phyloP scores from a whole-genome alignment of 129 eudicot genomes.

The Lactuca sativa region DNA sequence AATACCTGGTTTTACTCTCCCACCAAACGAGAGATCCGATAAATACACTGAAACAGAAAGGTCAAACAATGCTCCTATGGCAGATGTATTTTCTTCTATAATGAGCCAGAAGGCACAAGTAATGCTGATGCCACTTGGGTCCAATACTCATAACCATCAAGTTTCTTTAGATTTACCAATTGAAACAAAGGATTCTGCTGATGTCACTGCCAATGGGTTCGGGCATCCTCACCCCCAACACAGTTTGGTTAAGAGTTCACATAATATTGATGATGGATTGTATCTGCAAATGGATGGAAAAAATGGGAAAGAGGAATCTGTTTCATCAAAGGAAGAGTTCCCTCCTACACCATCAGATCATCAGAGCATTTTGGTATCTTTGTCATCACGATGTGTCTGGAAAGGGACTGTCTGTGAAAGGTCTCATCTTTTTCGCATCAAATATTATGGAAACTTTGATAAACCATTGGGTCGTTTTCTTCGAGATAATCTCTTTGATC shows the following conservation, averaged over 20 bases:
- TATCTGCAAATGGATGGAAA: conserved; percentile 38
- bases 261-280: conserved; percentile 23
- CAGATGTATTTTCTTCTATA: conserved; percentile 42
- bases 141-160: conserved; percentile 29
- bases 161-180: conserved; percentile 25
- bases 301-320: conserved; percentile 16
- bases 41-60: conserved; percentile 40
- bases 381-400: conserved; percentile 93
- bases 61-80: conserved; percentile 47
- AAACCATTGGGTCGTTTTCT: conserved; percentile 97
- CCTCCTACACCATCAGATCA: conserved; percentile 94
- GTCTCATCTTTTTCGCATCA: conserved; percentile 92
- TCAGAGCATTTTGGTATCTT: conserved; percentile 93
- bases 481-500: conserved; percentile 90
- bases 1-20: conserved; percentile 66
- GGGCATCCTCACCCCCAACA: conserved; percentile 21
- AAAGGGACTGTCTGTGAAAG: conserved; percentile 99
- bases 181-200: conserved; percentile 28
- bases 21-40: conserved; percentile 37
- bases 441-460: conserved; percentile 89
- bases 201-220: conserved; percentile 34
- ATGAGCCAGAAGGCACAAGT: conserved; percentile 32
- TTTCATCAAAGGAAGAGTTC: conserved; percentile 69
- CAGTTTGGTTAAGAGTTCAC: conserved; percentile 17
- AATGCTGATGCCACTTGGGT: conserved; percentile 26